Evolutionary conservation across 805 yeast species (phyloP).

Genomic region (Candida michaelii): DNA sequence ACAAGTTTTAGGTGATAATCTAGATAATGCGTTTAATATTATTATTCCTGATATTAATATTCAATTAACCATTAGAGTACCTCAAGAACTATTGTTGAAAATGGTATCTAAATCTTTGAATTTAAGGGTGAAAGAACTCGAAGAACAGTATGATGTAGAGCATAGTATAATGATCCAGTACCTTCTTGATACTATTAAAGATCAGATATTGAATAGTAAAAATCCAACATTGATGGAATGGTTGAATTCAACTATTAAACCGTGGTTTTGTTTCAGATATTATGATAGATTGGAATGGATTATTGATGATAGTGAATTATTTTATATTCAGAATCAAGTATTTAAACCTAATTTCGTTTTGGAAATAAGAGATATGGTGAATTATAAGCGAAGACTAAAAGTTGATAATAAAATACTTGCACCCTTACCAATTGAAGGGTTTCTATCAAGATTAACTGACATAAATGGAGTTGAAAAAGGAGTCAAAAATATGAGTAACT

Average conservation of each 20-base stretch:
- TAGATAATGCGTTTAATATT: conserved; percentile 30
- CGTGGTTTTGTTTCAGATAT: conserved; percentile 58
- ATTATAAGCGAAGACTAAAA: conserved; percentile 33
- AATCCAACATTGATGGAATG: conserved; percentile 12
- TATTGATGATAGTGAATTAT: conserved; percentile 25
- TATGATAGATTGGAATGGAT: conserved; percentile 72
- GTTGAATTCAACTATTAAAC: conserved; percentile 24
- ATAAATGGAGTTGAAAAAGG: conserved; percentile 43
- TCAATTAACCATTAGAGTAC: conserved; percentile 47
- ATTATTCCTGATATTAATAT: conserved; percentile 47
- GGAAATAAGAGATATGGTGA: conserved; percentile 56
- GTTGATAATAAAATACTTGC: conserved; percentile 9
- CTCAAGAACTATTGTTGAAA: conserved; percentile 33
- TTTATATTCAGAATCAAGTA: conserved; percentile 30
- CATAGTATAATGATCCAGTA: conserved; percentile 33
- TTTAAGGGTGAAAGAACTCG: conserved; percentile 7
- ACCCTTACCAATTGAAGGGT: conserved; percentile 83
- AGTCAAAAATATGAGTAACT: conserved; percentile 32
- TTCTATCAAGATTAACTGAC: conserved; percentile 56
- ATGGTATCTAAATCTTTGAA: conserved; percentile 10
- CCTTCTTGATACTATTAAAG: conserved; percentile 36
- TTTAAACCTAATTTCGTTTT: conserved; percentile 44
- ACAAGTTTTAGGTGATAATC: conserved; percentile 40
- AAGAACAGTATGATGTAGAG: conserved; percentile 25
- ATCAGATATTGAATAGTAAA: conserved; percentile 21